Conservation (phyloP, 1,139 yeast species). For the Taphrina wiesneri region DNA sequence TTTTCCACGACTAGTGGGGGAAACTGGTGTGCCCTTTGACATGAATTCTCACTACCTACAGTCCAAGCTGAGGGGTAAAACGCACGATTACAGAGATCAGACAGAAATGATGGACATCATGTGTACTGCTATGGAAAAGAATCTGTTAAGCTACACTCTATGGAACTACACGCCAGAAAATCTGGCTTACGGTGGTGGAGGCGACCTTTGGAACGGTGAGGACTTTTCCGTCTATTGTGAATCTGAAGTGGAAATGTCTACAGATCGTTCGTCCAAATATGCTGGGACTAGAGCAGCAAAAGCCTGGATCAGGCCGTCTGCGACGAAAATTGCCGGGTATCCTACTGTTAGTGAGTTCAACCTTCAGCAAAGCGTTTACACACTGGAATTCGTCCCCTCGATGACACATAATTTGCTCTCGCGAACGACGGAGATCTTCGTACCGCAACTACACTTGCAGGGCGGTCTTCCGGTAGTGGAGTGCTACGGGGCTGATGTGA, state of each 20-base stretch:
- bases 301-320: slow-evolving; percentile 47
- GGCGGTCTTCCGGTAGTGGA: neutral
- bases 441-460: slow-evolving; percentile 69
- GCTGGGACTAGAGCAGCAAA: slow-evolving; percentile 46
- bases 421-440: slow-evolving; percentile 54
- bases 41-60: slow-evolving; percentile 79
- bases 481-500: neutral
- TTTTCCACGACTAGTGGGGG: slow-evolving; percentile 66
- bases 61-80: slow-evolving; percentile 40
- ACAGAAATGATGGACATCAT: slow-evolving; percentile 82
- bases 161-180: slow-evolving; percentile 75
- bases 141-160: slow-evolving; percentile 68
- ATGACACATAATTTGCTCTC: neutral
- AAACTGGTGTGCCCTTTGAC: slow-evolving; percentile 94
- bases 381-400: slow-evolving; percentile 41
- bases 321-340: slow-evolving; percentile 45
- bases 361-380: slow-evolving; percentile 42
- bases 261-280: neutral
- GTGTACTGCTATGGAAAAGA: slow-evolving; percentile 71
- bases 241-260: neutral
- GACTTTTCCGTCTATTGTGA: slow-evolving; percentile 75
- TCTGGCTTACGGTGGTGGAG: slow-evolving; percentile 69
- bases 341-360: slow-evolving; percentile 43
- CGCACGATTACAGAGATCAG: slow-evolving; percentile 69
- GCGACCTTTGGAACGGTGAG: slow-evolving; percentile 90